phyloP scores from a whole-genome alignment of 495 filamentous ascomycete genomes.

The Sphaerosporella brunnea region DNA sequence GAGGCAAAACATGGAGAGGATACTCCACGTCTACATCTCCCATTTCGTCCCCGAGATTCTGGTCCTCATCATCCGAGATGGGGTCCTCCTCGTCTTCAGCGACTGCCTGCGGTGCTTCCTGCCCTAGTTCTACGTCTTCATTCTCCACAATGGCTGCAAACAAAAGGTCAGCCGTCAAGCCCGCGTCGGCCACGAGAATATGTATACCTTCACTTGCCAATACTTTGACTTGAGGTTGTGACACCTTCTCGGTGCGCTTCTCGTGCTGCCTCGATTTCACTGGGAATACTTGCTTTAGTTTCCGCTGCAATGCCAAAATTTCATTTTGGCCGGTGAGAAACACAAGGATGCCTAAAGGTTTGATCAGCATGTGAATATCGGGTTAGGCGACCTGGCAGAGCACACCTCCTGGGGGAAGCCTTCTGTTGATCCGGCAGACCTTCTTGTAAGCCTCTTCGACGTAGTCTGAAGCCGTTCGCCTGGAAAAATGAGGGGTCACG shows the following conservation, averaged over 20 bases:
- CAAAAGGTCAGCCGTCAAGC: not conserved
- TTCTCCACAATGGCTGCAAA: slow-evolving; percentile 43
- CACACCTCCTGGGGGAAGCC: slow-evolving; percentile 57
- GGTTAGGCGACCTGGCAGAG: not conserved
- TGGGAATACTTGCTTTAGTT: slow-evolving; percentile 53
- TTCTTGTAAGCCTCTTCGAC: slow-evolving; percentile 77
- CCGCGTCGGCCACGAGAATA: not conserved
- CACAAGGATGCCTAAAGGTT: slow-evolving; percentile 53
- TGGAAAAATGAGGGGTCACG: slow-evolving; percentile 76
- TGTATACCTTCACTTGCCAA: slow-evolving; percentile 3
- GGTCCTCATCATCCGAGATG: slow-evolving; percentile 36
- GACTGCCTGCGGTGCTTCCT: slow-evolving; percentile 29
- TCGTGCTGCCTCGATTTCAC: slow-evolving; percentile 18
- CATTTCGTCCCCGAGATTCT: slow-evolving; percentile 29
- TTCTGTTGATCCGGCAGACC: slow-evolving; percentile 71
- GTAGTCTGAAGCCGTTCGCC: slow-evolving; percentile 70
- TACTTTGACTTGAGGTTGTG: slow-evolving; percentile 4
- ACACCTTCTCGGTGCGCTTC: slow-evolving; percentile 1
- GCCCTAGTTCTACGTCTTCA: slow-evolving; percentile 74
- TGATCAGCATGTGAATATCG: slow-evolving; percentile 7
- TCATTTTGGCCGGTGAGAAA: slow-evolving; percentile 92
- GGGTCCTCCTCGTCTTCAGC: slow-evolving; percentile 29
- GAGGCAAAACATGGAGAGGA: slow-evolving; percentile 53
- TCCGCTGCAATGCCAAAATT: slow-evolving; percentile 60
- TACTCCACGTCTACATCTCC: slow-evolving; percentile 33